Conservation (phyloP, 345 rosid genomes). For the Salix koriyanagi region DNA sequence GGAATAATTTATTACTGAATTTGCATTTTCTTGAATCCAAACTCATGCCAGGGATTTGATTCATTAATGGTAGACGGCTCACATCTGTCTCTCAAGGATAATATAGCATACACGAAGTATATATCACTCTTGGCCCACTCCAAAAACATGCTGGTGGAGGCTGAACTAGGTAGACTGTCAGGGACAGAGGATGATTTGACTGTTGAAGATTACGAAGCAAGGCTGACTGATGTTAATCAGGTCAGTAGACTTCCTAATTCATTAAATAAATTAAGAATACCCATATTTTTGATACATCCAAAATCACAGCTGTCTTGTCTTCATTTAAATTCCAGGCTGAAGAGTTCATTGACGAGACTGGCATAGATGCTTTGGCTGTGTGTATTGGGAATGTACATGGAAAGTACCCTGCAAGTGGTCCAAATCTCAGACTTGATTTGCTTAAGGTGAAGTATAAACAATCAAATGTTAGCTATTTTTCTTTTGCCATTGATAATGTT, state of each 20-base stretch:
- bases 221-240: conserved; percentile 77
- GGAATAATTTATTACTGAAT: conserved; percentile 6
- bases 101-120: conserved; percentile 65
- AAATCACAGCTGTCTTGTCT: conserved; percentile 6
- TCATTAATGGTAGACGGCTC: conserved; percentile 97
- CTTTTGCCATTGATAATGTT: neutral
- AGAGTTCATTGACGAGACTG: conserved; percentile 72
- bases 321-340: conserved; percentile 56
- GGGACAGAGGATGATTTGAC: conserved; percentile 98
- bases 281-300: neutral
- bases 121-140: conserved; percentile 65
- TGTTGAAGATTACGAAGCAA: conserved; percentile 89
- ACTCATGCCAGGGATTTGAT: conserved; percentile 64
- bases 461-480: neutral
- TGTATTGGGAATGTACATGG: conserved; percentile 99
- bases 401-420: conserved; percentile 84
- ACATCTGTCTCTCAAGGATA: conserved; percentile 73
- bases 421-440: conserved; percentile 77
- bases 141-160: conserved; percentile 75
- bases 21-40: conserved; percentile 13
- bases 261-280: conserved; percentile 8
- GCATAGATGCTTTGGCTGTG: conserved; percentile 88
- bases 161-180: conserved; percentile 87
- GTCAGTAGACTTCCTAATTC: conserved; percentile 25
- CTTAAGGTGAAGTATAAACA: conserved; percentile 51